phyloP scores from a whole-genome alignment of 192 early-diverging fungal species.

The Coemansia sp. region DNA sequence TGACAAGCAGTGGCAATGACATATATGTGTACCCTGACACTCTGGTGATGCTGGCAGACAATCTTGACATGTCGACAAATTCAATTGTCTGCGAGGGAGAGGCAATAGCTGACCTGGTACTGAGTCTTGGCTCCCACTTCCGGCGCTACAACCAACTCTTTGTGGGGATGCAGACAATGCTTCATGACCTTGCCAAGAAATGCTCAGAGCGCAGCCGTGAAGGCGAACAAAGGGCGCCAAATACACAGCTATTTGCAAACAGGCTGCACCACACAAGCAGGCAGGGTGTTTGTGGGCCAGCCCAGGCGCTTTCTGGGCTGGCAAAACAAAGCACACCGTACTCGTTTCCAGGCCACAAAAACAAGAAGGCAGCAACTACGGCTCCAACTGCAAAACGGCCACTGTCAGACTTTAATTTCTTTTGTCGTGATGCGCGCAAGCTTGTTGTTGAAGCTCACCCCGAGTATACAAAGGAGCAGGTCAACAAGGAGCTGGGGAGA shows the following conservation, averaged over 20 bases:
- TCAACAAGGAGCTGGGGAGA: constrained; percentile 48
- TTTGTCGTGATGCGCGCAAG: constrained; percentile 48
- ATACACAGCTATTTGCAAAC: not conserved
- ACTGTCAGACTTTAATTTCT: constrained; percentile 50
- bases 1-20: not conserved
- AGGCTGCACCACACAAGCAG: not conserved
- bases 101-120: constrained; percentile 11
- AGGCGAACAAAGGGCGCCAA: not conserved
- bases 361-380: not conserved
- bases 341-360: not conserved
- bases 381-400: constrained; percentile 29
- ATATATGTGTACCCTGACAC: not conserved
- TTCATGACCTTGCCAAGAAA: constrained; percentile 4
- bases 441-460: constrained; percentile 39
- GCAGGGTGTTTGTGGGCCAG: not conserved
- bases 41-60: not conserved
- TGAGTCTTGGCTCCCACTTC: constrained; percentile 20
- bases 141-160: constrained; percentile 24
- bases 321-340: not conserved
- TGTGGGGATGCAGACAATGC: constrained; percentile 8
- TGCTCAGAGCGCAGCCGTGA: constrained; percentile 4
- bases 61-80: constrained; percentile 2
- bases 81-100: constrained; percentile 24
- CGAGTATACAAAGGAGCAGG: constrained; percentile 48
- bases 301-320: not conserved